Conservation (phyloP, 306 rosid genomes). For the Oemleria cerasiformis region DNA sequence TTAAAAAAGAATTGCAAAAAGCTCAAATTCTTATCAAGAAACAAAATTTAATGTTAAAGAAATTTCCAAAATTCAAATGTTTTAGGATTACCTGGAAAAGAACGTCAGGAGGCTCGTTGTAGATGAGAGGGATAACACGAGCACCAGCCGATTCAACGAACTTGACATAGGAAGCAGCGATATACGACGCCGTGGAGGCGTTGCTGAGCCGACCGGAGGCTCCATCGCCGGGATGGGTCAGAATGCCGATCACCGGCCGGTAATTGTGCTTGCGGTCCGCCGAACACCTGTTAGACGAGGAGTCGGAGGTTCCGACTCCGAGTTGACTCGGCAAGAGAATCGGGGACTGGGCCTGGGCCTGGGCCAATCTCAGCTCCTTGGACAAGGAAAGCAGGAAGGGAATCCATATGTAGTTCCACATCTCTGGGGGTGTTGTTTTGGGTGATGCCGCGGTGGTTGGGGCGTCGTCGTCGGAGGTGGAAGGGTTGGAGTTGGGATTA, state of each 20-base stretch:
- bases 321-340: slow-evolving; percentile 53
- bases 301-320: slow-evolving; percentile 26
- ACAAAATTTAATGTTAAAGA: not conserved
- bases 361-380: slow-evolving; percentile 19
- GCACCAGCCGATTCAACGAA: slow-evolving; percentile 86
- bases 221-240: slow-evolving; percentile 85
- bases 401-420: slow-evolving; percentile 41
- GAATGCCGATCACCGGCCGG: slow-evolving; percentile 78
- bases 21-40: not conserved
- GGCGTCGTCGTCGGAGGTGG: not conserved
- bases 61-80: not conserved
- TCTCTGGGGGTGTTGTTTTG: slow-evolving; percentile 14
- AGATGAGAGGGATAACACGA: slow-evolving; percentile 77
- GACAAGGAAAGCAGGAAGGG: slow-evolving; percentile 36
- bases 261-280: slow-evolving; percentile 46
- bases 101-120: slow-evolving; percentile 52
- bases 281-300: slow-evolving; percentile 37
- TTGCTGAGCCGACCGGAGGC: slow-evolving; percentile 68
- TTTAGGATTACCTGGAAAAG: slow-evolving; percentile 45
- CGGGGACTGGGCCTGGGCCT: slow-evolving; percentile 27
- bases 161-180: slow-evolving; percentile 87
- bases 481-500: not conserved
- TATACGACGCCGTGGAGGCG: slow-evolving; percentile 54
- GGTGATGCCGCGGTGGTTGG: not conserved
- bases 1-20: no score